Evolutionary conservation across 176 grass and related monocot genomes (phyloP).

Genomic region (Aegilops sharonensis): DNA sequence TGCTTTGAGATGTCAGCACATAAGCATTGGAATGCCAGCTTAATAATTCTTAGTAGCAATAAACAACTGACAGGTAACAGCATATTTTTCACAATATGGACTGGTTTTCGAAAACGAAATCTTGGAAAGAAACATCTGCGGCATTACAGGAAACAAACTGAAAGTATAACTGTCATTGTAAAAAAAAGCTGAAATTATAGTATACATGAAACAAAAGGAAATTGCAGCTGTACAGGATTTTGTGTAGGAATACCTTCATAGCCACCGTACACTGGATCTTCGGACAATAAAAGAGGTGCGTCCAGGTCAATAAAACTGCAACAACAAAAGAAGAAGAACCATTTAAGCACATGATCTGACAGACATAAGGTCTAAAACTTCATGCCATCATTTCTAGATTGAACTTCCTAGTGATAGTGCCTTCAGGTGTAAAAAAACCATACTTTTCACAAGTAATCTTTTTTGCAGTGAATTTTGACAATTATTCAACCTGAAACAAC

Average conservation of each 20-base stretch:
- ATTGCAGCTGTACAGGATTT: background rate
- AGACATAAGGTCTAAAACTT: background rate
- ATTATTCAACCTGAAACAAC: conserved; percentile 70
- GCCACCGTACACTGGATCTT: conserved; percentile 84
- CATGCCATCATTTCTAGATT: background rate
- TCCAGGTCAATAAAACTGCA: conserved; percentile 95
- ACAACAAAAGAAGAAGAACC: background rate
- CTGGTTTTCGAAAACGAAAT: background rate
- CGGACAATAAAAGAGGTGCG: conserved; percentile 76
- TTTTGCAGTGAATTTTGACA: background rate
- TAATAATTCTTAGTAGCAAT: background rate
- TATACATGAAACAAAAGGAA: background rate
- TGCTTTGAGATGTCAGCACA: background rate
- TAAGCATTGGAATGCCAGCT: background rate
- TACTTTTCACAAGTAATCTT: background rate
- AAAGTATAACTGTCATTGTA: background rate
- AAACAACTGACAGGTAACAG: background rate
- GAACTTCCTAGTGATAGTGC: background rate
- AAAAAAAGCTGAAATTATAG: too few relatives aligned
- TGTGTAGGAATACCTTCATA: conserved; percentile 70
- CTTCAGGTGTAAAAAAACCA: background rate
- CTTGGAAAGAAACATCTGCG: background rate
- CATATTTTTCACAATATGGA: background rate
- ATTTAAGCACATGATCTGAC: background rate
- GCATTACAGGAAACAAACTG: background rate